These are phyloP conservation scores for Mesotaenium endlicherianum DNA, from an alignment of 139 green algal species.

Conservation along the genomic window DNA sequence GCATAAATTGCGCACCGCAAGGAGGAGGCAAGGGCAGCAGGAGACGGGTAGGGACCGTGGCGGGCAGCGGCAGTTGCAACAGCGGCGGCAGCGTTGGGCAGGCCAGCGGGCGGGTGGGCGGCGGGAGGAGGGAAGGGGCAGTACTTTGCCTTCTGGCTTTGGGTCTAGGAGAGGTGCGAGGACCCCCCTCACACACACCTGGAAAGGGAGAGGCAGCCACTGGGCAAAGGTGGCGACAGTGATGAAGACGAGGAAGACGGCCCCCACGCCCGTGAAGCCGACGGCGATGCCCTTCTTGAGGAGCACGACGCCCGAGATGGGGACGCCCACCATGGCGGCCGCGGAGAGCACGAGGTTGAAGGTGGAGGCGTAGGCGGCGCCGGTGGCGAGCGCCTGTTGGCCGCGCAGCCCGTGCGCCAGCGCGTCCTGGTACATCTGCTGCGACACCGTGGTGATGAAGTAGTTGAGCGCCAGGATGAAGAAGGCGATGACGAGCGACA, in stretches of 20 bases:
- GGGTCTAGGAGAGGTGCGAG: neutral
- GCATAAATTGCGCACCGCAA: too few relatives aligned
- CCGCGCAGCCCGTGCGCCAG: neutral
- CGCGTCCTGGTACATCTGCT: neutral
- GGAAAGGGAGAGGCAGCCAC: neutral
- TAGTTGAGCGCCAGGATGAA: neutral
- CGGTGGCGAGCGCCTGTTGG: neutral
- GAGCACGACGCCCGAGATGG: neutral
- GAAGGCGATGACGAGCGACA: neutral
- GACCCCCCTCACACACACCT: neutral
- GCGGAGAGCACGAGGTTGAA: neutral
- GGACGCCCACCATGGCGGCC: neutral
- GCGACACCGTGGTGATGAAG: slow-evolving; percentile 1
- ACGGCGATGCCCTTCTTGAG: neutral
- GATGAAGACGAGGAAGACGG: slow-evolving; percentile 3
- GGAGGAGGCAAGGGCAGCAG: neutral
- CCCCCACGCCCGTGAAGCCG: too few relatives aligned
- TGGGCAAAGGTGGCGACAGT: neutral
- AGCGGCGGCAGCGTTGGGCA: neutral
- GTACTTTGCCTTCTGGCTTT: neutral
- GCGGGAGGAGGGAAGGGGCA: neutral
- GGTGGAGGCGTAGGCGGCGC: neutral
- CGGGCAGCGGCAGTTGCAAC: neutral
- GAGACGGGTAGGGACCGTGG: neutral
- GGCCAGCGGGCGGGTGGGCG: neutral